These are phyloP conservation scores for Teratosphaeriaceae sp. DNA, from an alignment of 2,329 filamentous ascomycete species.

Conservation along the genomic window DNA sequence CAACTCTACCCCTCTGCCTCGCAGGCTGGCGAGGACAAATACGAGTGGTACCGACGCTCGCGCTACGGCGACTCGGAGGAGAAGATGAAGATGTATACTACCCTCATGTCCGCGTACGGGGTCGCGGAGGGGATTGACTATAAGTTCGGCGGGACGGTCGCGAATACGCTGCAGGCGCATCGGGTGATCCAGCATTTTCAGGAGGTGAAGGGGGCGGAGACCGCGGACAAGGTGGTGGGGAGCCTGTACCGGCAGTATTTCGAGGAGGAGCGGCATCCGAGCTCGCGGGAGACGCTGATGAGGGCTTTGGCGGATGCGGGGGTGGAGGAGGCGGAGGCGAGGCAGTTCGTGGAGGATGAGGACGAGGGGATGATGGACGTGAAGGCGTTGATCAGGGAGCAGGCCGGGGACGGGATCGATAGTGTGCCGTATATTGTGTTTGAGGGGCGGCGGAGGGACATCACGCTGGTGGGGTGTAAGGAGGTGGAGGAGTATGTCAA, in stretches of 20 bases:
- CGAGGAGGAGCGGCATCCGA: conserved; percentile 49
- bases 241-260: conserved; percentile 54
- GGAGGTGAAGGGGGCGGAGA: conserved; percentile 38
- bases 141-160: conserved; percentile 51
- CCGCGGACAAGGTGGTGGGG: conserved; percentile 44
- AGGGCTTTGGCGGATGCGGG: conserved; percentile 49
- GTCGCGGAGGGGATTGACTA: conserved; percentile 47
- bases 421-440: conserved; percentile 53
- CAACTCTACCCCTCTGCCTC: conserved; percentile 52
- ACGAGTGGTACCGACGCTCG: conserved; percentile 50
- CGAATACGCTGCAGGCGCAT: conserved; percentile 58
- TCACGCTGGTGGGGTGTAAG: conserved; percentile 54
- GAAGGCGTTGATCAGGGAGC: conserved; percentile 45
- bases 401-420: conserved; percentile 50
- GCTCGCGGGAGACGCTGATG: conserved; percentile 45
- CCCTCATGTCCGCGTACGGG: conserved; percentile 50
- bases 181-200: conserved; percentile 54
- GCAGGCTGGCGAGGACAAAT: conserved; percentile 48
- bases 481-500: conserved; percentile 56
- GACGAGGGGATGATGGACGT: conserved; percentile 43
- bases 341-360: conserved; percentile 45
- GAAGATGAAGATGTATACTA: conserved; percentile 50
- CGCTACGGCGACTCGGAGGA: conserved; percentile 49
- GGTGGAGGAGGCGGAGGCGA: conserved; percentile 46
- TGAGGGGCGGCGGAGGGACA: conserved; percentile 54